Conservation (phyloP, 78 protist genomes). For the Isochrysis galbana region DNA sequence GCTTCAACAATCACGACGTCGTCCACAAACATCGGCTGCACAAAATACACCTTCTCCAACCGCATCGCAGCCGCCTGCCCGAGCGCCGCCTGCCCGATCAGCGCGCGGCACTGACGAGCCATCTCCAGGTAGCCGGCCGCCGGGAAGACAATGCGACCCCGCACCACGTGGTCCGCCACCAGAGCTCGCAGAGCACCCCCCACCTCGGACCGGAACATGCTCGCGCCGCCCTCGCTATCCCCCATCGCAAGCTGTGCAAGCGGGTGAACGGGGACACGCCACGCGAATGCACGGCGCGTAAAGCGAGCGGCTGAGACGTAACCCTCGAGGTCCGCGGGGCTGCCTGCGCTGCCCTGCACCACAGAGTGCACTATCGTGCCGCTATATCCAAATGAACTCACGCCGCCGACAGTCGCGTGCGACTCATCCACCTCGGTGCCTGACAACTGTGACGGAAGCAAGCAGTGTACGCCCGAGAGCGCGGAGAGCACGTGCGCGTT, state of each 20-base stretch:
- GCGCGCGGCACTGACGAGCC: not conserved
- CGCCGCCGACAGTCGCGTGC: too few species aligned
- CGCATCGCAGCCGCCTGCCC: not conserved
- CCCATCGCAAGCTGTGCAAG: not conserved
- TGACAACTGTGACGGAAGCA: not conserved
- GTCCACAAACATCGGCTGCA: not conserved
- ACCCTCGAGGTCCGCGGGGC: too few species aligned
- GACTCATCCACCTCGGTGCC: not conserved
- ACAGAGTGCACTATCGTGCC: slow-evolving; percentile 23
- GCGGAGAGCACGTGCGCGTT: not conserved
- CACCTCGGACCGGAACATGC: not conserved
- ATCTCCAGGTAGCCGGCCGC: slow-evolving; percentile 9
- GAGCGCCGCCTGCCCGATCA: too few species aligned
- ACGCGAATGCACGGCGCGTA: too few species aligned
- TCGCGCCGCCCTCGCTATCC: not conserved
- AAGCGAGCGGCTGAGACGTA: too few species aligned
- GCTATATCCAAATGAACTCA: not conserved
- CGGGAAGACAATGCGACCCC: not conserved
- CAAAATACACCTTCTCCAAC: not conserved
- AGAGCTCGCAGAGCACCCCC: not conserved
- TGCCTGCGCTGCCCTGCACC: too few species aligned
- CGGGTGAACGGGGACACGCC: too few species aligned
- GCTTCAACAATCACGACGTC: not conserved
- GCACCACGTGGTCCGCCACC: slow-evolving; percentile 14
- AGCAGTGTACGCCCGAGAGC: not conserved